A percentile compares a stretch with the other conserved stretches of the same genome.
Evolutionary conservation across 208 protist species (phyloP).

Genomic region (Leishmania gerbilli): DNA sequence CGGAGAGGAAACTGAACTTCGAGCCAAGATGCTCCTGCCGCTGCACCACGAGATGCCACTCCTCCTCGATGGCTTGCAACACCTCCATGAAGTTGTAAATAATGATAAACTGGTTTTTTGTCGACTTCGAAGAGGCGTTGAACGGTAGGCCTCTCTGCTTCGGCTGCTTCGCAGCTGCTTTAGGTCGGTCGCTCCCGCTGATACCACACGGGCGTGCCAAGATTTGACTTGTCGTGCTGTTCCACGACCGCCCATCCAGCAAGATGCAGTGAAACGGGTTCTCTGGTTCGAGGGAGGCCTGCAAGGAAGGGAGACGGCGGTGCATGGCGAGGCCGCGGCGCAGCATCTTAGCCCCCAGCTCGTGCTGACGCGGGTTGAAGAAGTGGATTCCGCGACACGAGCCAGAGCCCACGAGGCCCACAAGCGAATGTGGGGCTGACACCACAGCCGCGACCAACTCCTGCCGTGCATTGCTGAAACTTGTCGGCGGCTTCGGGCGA

Average conservation of each 20-base stretch:
- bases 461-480: conserved; percentile 24
- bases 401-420: conserved; percentile 53
- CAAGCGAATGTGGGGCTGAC: conserved; percentile 56
- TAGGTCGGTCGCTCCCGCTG: not conserved
- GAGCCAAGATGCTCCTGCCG: conserved; percentile 50
- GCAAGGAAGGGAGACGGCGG: conserved; percentile 34
- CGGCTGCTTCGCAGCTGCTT: not conserved
- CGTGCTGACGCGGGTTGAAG: conserved; percentile 53
- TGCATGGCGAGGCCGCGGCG: conserved; percentile 46
- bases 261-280: conserved; percentile 49
- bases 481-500: conserved; percentile 39
- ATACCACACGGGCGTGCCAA: conserved; percentile 67
- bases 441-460: conserved; percentile 61
- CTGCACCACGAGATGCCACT: conserved; percentile 76
- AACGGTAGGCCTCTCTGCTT: conserved; percentile 2
- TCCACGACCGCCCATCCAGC: conserved; percentile 51
- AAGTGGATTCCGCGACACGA: conserved; percentile 55
- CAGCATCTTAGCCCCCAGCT: conserved; percentile 42
- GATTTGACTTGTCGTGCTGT: conserved; percentile 48
- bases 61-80: conserved; percentile 53
- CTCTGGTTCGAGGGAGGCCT: not conserved
- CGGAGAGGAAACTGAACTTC: conserved; percentile 52
- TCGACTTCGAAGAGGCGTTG: not conserved
- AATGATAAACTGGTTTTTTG: conserved; percentile 27
- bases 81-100: conserved; percentile 63